Evolutionary conservation across 495 filamentous ascomycete genomes (phyloP), one percentile per base, ranked within the genome.

Genomic region (Neohortaea acidophila): DNA sequence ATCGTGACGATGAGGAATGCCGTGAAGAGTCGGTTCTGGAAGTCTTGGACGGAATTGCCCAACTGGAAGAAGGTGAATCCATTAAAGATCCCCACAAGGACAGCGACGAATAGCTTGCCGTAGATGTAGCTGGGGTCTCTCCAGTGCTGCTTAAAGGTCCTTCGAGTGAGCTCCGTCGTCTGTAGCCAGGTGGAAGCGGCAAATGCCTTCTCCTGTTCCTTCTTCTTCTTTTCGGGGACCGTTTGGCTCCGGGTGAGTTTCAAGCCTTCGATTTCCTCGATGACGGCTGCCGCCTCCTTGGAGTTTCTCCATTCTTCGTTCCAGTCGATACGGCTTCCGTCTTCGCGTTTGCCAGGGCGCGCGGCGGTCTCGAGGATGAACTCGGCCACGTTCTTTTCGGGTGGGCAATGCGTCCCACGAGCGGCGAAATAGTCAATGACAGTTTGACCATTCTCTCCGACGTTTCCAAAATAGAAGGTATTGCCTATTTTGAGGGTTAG

Each of bases 51-150:
- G 1, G 66, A 69, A 52, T 74, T 61, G 11, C 77, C 77, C 6
- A 87, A 65, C 49, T 75, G 65, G 62, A 70, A 89, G 62, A 89
- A 92, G 12, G 84, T 86, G 54, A 91, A 89, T n/a, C 80, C 58
- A 37, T 59, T 58, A 51, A 56, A 67, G 51, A 57, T 72, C 26
- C 75, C 74, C 36, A 79, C 69, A 45, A 80, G 72, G 27, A 81
- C 65, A 21, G 67, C 67, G 39, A 74, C 66, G 59, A 82, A 81
- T 23, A 83, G 61, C 55, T 82, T 83, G 38, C 74, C 72, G 54
- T 80, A 82, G 44, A 77, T 66, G 64, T 91, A 84, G 30, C 69
- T 78, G 39, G 71, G 62, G 41, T 75, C 62, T 33, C 79, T 67
- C 79, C 78, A 84, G 62, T 82, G 72, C 41, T 81, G 69, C 8